A percentile compares a stretch with the other conserved stretches of the same genome.
Evolutionary conservation across 352 stramenopile species (phyloP).

Genomic region (Globisporangium okanoganense): DNA sequence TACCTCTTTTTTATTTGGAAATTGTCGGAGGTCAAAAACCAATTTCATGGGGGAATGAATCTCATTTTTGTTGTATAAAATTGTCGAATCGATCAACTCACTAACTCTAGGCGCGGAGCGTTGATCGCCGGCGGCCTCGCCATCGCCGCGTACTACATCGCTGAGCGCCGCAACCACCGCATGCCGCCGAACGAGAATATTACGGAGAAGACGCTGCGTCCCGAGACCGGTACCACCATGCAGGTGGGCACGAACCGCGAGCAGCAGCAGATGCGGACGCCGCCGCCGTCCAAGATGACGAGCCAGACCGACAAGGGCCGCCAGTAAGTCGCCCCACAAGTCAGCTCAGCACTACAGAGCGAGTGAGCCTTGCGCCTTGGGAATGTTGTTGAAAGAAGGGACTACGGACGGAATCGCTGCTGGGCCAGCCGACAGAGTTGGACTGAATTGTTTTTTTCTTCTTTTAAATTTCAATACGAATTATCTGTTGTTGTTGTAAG

Average conservation of each 20-base stretch:
- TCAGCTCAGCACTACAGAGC: not conserved
- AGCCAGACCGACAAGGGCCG: not conserved
- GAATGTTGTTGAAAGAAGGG: no score
- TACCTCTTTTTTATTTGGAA: not conserved
- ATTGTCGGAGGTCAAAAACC: not conserved
- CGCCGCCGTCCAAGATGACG: constrained; percentile 10
- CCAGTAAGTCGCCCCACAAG: not conserved
- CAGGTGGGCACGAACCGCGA: constrained; percentile 12
- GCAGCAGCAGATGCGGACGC: constrained; percentile 5
- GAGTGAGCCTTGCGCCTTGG: no score
- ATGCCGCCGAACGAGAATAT: not conserved
- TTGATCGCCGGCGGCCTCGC: constrained; percentile 26
- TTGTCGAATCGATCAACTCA: not conserved
- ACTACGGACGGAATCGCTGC: no score
- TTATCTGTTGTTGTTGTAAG: no score
- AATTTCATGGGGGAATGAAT: no score
- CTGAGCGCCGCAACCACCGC: not conserved
- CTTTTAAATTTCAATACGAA: no score
- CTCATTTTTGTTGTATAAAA: no score
- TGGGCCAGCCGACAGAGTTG: no score
- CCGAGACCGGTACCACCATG: constrained; percentile 4
- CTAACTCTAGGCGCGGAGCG: constrained; percentile 4
- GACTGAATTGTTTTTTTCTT: no score
- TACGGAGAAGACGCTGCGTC: not conserved
- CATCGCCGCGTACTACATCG: constrained; percentile 29